Evolutionary conservation across 2,329 filamentous ascomycete genomes (phyloP).

Genomic region (Stenocarpella maydis): DNA sequence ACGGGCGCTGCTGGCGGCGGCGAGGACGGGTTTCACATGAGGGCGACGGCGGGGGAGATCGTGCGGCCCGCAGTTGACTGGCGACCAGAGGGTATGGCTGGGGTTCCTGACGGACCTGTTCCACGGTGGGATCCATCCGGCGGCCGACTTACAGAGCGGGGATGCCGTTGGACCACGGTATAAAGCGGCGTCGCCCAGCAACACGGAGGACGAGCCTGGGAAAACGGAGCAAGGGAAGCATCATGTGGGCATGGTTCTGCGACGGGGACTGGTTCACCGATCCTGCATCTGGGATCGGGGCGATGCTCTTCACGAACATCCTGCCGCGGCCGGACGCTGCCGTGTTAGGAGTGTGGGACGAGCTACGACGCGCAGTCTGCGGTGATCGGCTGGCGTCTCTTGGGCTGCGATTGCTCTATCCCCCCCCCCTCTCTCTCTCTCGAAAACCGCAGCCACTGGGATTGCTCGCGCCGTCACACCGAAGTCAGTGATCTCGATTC

Average conservation of each 20-base stretch:
- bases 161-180: constrained; percentile 47
- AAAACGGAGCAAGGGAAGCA: constrained; percentile 52
- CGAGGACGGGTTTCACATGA: constrained; percentile 41
- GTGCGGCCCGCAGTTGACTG: constrained; percentile 52
- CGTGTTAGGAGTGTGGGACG: constrained; percentile 47
- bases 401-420: neutral
- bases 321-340: constrained; percentile 49
- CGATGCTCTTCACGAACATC: constrained; percentile 49
- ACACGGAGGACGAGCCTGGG: constrained; percentile 48
- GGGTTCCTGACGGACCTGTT: constrained; percentile 33
- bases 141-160: constrained; percentile 48
- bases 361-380: constrained; percentile 52
- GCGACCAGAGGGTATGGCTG: constrained; percentile 40
- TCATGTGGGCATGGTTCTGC: constrained; percentile 54
- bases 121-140: constrained; percentile 43
- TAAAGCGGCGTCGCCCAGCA: constrained; percentile 52
- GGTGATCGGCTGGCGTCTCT: constrained; percentile 36
- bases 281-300: constrained; percentile 49
- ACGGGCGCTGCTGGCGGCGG: constrained; percentile 42
- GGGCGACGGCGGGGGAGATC: constrained; percentile 46
- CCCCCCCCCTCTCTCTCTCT: neutral
- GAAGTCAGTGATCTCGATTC: neutral
- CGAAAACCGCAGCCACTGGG: too few relatives aligned
- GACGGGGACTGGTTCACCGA: constrained; percentile 52
- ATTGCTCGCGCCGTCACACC: neutral